Conservation (phyloP, 495 filamentous ascomycete genomes). For the Thermothielavioides terrestris region DNA sequence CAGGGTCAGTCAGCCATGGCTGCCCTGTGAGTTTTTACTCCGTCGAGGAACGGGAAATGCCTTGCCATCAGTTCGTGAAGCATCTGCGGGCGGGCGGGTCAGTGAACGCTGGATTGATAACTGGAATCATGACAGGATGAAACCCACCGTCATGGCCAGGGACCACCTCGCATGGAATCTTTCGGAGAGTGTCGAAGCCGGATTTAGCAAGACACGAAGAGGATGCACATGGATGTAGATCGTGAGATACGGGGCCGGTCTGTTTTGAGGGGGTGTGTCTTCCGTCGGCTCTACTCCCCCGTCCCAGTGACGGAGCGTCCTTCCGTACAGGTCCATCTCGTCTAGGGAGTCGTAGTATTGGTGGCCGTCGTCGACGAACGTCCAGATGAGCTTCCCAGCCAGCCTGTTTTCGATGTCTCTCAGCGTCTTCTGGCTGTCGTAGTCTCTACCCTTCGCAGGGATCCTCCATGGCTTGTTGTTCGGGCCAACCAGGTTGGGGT, state of each 20-base stretch:
- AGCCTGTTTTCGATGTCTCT: background rate
- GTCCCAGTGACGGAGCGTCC: background rate
- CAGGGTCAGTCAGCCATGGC: background rate
- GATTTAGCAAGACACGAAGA: conserved; percentile 4
- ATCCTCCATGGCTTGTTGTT: background rate
- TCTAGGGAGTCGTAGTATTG: background rate
- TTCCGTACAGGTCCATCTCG: background rate
- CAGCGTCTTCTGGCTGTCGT: background rate
- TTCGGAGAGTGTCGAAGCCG: conserved; percentile 1
- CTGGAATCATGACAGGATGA: no score
- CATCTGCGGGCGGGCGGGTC: background rate
- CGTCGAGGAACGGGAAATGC: background rate
- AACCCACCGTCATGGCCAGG: background rate
- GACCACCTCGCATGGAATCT: background rate
- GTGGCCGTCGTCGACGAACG: background rate
- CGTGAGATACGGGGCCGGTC: background rate
- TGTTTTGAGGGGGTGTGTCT: background rate
- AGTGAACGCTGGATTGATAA: no score
- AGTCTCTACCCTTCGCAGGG: background rate
- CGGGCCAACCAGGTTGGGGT: background rate
- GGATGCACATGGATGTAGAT: background rate
- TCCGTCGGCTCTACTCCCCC: background rate
- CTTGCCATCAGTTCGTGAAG: conserved; percentile 3
- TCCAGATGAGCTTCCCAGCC: background rate
- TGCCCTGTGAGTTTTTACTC: background rate